Evolutionary conservation across 306 rosid genomes (phyloP).

Genomic region (Quercus dentata): DNA sequence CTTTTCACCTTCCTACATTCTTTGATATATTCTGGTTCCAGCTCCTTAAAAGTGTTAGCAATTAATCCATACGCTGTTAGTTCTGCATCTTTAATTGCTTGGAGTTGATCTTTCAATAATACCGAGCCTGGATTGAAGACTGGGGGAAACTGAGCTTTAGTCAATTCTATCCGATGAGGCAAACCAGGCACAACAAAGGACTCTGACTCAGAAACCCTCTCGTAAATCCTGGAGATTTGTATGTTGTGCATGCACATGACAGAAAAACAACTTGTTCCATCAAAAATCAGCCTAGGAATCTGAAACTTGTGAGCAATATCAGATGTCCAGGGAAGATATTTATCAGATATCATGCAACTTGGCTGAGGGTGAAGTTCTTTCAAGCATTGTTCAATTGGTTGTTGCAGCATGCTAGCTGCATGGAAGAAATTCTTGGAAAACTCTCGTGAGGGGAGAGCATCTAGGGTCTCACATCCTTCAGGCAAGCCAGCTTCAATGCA

Average conservation of each 20-base stretch:
- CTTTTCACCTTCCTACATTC: conserved; percentile 25
- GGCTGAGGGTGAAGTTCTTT: conserved; percentile 8
- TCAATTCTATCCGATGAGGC: conserved; percentile 38
- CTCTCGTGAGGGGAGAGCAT: conserved; percentile 10
- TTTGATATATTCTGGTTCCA: conserved; percentile 34
- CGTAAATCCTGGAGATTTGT: conserved; percentile 25
- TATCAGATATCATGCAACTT: conserved; percentile 23
- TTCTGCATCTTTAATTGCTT: conserved; percentile 40
- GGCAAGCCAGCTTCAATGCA: conserved; percentile 18
- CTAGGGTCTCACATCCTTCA: conserved; percentile 18
- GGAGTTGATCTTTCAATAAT: conserved; percentile 15
- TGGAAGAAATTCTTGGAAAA: conserved; percentile 1
- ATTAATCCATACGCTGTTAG: conserved; percentile 33
- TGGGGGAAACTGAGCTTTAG: conserved; percentile 26
- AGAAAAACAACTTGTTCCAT: neutral
- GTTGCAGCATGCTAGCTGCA: neutral
- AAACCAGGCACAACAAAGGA: conserved; percentile 37
- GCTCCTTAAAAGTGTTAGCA: conserved; percentile 53
- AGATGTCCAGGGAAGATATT: conserved; percentile 13
- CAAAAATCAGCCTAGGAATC: conserved; percentile 20
- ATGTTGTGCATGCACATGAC: conserved; percentile 28
- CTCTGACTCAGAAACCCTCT: conserved; percentile 36
- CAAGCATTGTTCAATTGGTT: neutral
- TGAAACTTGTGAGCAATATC: conserved; percentile 12
- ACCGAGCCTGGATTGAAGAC: neutral